A percentile compares a stretch with the other conserved stretches of the same genome.
These are phyloP conservation scores for Boletus sensibilis DNA, from an alignment of 768 basidiomycete genomes.

Conservation along the genomic window DNA sequence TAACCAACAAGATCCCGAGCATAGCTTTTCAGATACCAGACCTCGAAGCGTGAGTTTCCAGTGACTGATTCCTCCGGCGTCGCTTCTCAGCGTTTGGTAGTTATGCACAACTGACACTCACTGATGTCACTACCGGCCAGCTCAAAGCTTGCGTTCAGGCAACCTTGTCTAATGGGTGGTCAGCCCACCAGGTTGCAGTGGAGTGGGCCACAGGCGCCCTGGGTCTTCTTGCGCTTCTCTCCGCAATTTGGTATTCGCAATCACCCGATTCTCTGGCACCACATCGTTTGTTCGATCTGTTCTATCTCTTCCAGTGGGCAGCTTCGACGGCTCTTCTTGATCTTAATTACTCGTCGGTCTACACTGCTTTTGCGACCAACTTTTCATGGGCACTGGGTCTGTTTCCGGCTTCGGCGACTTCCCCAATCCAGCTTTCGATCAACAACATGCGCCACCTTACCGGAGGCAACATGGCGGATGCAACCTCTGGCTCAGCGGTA, in stretches of 20 bases:
- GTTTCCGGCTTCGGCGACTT: constrained; percentile 50
- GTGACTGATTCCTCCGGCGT: background rate
- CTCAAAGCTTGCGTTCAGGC: constrained; percentile 89
- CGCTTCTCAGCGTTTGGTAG: constrained; percentile 13
- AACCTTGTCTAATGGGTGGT: constrained; percentile 89
- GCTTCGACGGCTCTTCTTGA: constrained; percentile 75
- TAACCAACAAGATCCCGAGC: constrained; percentile 59
- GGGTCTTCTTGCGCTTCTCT: constrained; percentile 56
- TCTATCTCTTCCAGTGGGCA: constrained; percentile 83
- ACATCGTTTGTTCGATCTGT: constrained; percentile 75
- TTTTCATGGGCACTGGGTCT: constrained; percentile 89
- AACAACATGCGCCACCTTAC: constrained; percentile 80
- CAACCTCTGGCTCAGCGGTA: constrained; percentile 57
- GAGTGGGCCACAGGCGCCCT: constrained; percentile 76
- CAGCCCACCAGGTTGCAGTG: constrained; percentile 70
- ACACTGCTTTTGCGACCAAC: constrained; percentile 78
- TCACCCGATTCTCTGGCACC: constrained; percentile 60
- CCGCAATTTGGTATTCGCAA: constrained; percentile 55
- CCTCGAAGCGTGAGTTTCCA: constrained; percentile 60
- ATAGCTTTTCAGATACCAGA: constrained; percentile 90
- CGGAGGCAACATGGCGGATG: constrained; percentile 69
- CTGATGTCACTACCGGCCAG: constrained; percentile 62
- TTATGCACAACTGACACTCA: constrained; percentile 76
- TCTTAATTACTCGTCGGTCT: constrained; percentile 85
- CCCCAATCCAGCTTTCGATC: constrained; percentile 72